phyloP scores from a whole-genome alignment of 345 rosid genomes.

The Durio zibethinus region DNA sequence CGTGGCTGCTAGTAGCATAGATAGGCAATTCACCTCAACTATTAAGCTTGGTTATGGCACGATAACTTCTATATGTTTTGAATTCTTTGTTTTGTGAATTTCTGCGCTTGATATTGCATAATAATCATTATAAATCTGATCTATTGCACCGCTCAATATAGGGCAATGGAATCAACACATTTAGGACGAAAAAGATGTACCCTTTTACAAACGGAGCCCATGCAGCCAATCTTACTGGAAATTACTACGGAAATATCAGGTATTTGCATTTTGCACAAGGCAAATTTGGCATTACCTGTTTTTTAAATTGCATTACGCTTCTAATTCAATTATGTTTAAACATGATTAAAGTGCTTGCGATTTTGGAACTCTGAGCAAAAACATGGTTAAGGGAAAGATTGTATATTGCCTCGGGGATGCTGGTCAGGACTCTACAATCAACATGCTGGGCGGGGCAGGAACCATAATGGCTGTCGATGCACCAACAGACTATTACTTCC shows the following conservation, averaged over 20 bases:
- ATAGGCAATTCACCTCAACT: constrained; percentile 51
- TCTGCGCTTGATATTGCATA: not conserved
- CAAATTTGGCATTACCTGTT: not conserved
- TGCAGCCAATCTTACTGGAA: constrained; percentile 38
- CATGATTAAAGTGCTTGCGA: constrained; percentile 50
- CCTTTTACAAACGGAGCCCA: constrained; percentile 62
- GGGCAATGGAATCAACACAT: constrained; percentile 73
- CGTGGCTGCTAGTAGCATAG: constrained; percentile 63
- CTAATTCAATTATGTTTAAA: not conserved
- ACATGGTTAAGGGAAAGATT: constrained; percentile 62
- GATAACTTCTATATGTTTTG: constrained; percentile 32
- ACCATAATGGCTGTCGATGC: constrained; percentile 29
- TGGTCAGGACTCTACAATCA: constrained; percentile 46
- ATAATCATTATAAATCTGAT: not conserved
- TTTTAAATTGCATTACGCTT: not conserved
- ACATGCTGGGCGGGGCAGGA: constrained; percentile 54
- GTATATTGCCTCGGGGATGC: constrained; percentile 52
- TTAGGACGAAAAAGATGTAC: constrained; percentile 47
- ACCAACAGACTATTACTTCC: constrained; percentile 28
- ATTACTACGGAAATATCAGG: constrained; percentile 48
- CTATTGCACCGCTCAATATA: constrained; percentile 5
- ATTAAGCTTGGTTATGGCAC: constrained; percentile 62
- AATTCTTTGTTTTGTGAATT: not conserved
- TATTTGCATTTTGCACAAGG: constrained; percentile 8
- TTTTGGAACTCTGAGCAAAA: constrained; percentile 44